These are phyloP conservation scores for Hortiboletus campestris DNA, from an alignment of 768 basidiomycete genomes.

Conservation along the genomic window DNA sequence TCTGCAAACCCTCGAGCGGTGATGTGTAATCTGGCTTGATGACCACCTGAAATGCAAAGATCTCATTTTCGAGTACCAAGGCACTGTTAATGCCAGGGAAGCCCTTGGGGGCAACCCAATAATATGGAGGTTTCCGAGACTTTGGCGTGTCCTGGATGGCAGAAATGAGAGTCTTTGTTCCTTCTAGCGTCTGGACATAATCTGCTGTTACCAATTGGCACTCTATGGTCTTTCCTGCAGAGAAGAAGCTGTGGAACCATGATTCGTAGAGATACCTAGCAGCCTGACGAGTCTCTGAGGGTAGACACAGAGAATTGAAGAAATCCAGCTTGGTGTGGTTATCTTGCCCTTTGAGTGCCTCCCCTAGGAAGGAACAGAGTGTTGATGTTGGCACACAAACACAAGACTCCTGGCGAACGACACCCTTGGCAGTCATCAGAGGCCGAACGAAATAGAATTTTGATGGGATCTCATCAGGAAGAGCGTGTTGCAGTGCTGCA, in stretches of 20 bases:
- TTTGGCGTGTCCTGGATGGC: too few species aligned
- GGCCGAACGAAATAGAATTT: neutral
- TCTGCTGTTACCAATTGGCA: too few species aligned
- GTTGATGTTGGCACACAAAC: neutral
- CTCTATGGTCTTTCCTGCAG: neutral
- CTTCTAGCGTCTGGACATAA: too few species aligned
- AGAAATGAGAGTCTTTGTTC: neutral
- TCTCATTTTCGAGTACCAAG: neutral
- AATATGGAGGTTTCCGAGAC: neutral
- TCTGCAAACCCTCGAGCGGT: neutral
- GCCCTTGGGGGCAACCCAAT: neutral
- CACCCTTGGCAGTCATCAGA: neutral
- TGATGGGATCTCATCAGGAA: neutral
- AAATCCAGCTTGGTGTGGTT: neutral
- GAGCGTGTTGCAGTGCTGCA: neutral
- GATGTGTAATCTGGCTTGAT: neutral
- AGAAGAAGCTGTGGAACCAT: neutral
- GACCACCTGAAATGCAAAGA: neutral
- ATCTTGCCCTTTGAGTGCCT: neutral
- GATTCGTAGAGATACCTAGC: neutral
- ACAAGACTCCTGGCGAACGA: neutral
- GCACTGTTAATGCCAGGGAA: neutral
- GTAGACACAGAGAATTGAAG: neutral
- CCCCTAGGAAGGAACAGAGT: neutral
- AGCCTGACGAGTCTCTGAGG: neutral